Base-by-base conservation (phyloP, 768 basidiomycete genomes). In the Coprinellus micaceus region DNA sequence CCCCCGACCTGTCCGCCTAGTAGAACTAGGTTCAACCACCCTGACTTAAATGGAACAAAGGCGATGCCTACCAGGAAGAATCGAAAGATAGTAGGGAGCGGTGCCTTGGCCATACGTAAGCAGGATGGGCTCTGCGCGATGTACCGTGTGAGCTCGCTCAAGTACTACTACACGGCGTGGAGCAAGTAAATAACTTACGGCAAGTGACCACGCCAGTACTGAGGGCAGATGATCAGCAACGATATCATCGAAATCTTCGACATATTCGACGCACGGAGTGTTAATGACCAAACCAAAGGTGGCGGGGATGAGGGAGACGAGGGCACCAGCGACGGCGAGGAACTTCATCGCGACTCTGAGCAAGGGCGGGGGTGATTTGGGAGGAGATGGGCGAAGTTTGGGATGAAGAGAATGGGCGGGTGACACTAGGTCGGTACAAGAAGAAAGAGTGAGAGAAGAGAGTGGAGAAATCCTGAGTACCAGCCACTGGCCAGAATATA, bases 221-320 rank as follows among this genome's bases (percentile, higher is more conserved):
- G 45, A 25, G 28, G 45, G 39, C 3, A 15, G 52, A 22, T 28
- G 22, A 28, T 37, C n/a, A n/a, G n/a, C n/a, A n/a, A n/a, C n/a
- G n/a, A n/a, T n/a, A n/a, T n/a, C n/a, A n/a, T n/a, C n/a, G n/a
- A n/a, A n/a, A n/a, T n/a, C n/a, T n/a, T n/a, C n/a, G n/a, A n/a
- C n/a, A n/a, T n/a, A n/a, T n/a, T n/a, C n/a, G 39, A 78, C 86
- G 60, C 65, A 89, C 88, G 86, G 83, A 1, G 86, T 86, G 68
- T 89, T 82, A 64, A 90, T 71, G n/a, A 76, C 82, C 64, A 86
- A 63, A 6, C 69, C 70, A 49, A 63, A 49, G 60, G 79, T 60
- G 72, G 51, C 49, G 62, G 78, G 67, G 54, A 75, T 59, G 68
- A 77, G 40, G 22, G 74, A 73, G 56, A 71, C 58, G 60, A 78